Percentiles rank a stretch among this genome's conserved stretches.
Evolutionary conservation across 257 asterid genomes (phyloP).

Genomic region (Craterostigma plantagineum): DNA sequence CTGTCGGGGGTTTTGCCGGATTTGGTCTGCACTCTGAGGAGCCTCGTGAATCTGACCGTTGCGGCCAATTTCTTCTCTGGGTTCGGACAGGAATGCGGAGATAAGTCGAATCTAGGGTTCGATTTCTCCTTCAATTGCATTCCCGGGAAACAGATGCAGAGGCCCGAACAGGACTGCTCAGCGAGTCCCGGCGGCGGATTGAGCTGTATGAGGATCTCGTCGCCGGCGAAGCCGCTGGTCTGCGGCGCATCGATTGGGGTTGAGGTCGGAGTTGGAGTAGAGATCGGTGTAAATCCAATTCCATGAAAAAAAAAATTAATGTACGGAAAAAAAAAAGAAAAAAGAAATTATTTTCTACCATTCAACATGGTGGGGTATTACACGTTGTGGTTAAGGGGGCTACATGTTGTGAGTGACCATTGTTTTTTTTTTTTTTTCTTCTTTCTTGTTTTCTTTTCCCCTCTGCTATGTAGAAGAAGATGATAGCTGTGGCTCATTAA

Average conservation of each 20-base stretch:
- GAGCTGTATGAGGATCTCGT: conserved; percentile 64
- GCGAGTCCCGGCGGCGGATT: conserved; percentile 42
- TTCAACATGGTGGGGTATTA: too few species aligned
- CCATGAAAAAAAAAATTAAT: too few species aligned
- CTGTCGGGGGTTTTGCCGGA: conserved; percentile 64
- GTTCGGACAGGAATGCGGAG: conserved; percentile 46
- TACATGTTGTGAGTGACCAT: too few species aligned
- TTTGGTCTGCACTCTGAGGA: conserved; percentile 45
- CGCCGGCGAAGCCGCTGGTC: conserved; percentile 25
- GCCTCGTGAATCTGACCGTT: conserved; percentile 42
- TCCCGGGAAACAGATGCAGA: conserved; percentile 58
- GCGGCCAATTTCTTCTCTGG: conserved; percentile 77
- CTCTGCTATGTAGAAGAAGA: too few species aligned
- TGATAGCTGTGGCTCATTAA: too few species aligned
- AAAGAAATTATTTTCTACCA: too few species aligned
- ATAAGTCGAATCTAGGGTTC: conserved; percentile 20
- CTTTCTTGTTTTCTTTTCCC: too few species aligned
- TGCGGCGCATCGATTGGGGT: conserved; percentile 28
- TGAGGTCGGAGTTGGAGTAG: not conserved
- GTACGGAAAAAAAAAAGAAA: too few species aligned
- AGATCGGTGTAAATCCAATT: too few species aligned
- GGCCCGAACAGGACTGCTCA: conserved; percentile 69
- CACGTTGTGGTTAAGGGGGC: too few species aligned
- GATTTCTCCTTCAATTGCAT: conserved; percentile 75
- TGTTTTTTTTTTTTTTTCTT: too few species aligned